Evolutionary conservation across 2,329 filamentous ascomycete genomes (phyloP).

Genomic region (Chaetothyriales sp.): DNA sequence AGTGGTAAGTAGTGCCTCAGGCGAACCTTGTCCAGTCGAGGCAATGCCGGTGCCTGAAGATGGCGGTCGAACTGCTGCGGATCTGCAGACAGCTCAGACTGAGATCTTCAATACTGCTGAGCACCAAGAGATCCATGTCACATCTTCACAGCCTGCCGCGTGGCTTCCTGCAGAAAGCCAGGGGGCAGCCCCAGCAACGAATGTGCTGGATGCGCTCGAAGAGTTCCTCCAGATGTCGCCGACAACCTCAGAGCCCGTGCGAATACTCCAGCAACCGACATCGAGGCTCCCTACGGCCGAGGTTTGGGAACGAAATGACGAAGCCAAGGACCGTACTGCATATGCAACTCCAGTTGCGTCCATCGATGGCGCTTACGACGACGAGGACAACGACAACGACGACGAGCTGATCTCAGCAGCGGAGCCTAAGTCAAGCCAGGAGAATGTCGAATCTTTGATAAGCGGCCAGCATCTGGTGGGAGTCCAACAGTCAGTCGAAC

Average conservation of each 20-base stretch:
- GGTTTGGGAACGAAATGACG: neutral
- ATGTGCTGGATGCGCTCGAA: conserved; percentile 7
- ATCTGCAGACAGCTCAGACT: neutral
- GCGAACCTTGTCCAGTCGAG: neutral
- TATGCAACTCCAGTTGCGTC: neutral
- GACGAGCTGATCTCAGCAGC: neutral
- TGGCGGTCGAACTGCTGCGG: neutral
- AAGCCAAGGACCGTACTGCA: neutral
- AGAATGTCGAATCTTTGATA: neutral
- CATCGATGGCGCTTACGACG: neutral
- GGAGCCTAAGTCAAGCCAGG: neutral
- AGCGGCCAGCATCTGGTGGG: neutral
- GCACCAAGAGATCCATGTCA: neutral
- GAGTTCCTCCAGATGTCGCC: conserved; percentile 7
- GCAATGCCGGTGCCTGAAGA: neutral
- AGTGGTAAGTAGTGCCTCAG: neutral
- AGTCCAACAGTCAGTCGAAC: neutral
- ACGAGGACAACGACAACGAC: too few species aligned
- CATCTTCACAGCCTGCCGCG: neutral
- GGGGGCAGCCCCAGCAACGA: neutral
- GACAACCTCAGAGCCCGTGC: neutral
- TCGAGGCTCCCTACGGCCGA: neutral
- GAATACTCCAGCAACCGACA: neutral
- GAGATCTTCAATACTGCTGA: neutral
- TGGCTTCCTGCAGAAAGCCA: neutral